Conservation (phyloP, 768 basidiomycete species). For the Hygrophorus pudorinus region DNA sequence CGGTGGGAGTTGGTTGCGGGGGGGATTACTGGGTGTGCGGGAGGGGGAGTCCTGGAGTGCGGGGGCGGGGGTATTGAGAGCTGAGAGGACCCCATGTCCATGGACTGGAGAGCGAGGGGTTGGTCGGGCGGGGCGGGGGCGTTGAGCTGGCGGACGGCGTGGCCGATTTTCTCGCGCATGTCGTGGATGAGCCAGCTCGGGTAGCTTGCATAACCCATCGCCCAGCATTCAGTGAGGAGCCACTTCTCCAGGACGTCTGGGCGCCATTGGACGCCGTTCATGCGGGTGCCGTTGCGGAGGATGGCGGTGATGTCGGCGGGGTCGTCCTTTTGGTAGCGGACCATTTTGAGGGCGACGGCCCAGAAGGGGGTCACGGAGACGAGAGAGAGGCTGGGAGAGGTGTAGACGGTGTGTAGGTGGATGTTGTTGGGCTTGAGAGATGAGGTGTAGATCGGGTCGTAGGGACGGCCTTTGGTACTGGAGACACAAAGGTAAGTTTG, state of each 20-base stretch:
- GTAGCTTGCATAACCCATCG: conserved; percentile 52
- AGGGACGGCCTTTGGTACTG: conserved; percentile 13
- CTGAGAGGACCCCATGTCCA: too few species aligned
- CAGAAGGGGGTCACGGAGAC: conserved; percentile 63
- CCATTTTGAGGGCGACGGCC: conserved; percentile 65
- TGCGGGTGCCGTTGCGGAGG: conserved; percentile 46
- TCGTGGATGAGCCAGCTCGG: conserved; percentile 31
- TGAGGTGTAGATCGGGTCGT: conserved; percentile 54
- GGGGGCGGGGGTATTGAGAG: too few species aligned
- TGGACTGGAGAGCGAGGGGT: neutral
- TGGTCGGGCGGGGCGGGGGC: conserved; percentile 10
- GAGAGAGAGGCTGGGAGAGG: conserved; percentile 41
- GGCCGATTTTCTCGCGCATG: conserved; percentile 40
- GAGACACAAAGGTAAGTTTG: neutral
- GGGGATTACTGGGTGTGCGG: too few species aligned
- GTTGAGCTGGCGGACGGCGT: conserved; percentile 32
- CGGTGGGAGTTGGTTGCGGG: neutral
- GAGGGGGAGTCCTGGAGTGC: neutral
- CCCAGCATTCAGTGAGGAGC: conserved; percentile 47
- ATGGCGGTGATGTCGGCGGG: conserved; percentile 58
- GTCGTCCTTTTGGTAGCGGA: conserved; percentile 54
- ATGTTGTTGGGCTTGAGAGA: conserved; percentile 42
- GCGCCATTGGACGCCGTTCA: conserved; percentile 48
- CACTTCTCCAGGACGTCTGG: conserved; percentile 43
- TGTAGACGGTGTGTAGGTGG: conserved; percentile 45